Percentiles rank a stretch among this genome's conserved stretches.
These are phyloP conservation scores for Penicillium taxi DNA, from an alignment of 495 filamentous ascomycete genomes.

Conservation along the genomic window DNA sequence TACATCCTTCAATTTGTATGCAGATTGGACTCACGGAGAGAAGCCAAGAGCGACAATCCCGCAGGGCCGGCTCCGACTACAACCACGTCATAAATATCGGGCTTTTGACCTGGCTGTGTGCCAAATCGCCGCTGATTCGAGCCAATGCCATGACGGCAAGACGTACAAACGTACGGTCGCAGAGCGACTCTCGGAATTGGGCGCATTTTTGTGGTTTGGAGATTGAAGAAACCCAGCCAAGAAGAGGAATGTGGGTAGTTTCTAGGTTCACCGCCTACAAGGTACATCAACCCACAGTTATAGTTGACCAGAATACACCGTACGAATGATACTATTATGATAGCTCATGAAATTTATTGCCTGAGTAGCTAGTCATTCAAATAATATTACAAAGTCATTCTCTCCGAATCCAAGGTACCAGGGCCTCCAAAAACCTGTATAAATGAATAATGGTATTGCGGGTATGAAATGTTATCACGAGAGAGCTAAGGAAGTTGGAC, in stretches of 20 bases:
- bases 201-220: slow-evolving; percentile 30
- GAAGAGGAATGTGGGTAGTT: too few relatives aligned
- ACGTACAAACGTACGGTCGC: slow-evolving; percentile 36
- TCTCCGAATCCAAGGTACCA: too few relatives aligned
- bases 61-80: slow-evolving; percentile 96
- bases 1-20: background rate
- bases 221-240: too few relatives aligned
- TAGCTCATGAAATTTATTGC: too few relatives aligned
- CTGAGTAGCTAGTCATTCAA: too few relatives aligned
- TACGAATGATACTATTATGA: too few relatives aligned
- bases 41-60: slow-evolving; percentile 78
- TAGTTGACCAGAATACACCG: too few relatives aligned
- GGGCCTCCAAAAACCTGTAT: background rate
- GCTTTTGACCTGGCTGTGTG: slow-evolving; percentile 17
- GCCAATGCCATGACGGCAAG: slow-evolving; percentile 29
- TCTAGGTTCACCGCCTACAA: too few relatives aligned
- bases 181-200: slow-evolving; percentile 24
- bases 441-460: slow-evolving; percentile 15
- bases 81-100: slow-evolving; percentile 81
- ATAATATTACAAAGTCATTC: too few relatives aligned
- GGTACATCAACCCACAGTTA: too few relatives aligned
- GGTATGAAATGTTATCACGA: slow-evolving; percentile 19
- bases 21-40: slow-evolving; percentile 73
- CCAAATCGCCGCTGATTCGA: slow-evolving; percentile 24
- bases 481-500: slow-evolving; percentile 10